A percentile compares a stretch with the other conserved stretches of the same genome.
Conservation (phyloP, 2,329 filamentous ascomycete genomes). For the Colletotrichum australisinense region DNA sequence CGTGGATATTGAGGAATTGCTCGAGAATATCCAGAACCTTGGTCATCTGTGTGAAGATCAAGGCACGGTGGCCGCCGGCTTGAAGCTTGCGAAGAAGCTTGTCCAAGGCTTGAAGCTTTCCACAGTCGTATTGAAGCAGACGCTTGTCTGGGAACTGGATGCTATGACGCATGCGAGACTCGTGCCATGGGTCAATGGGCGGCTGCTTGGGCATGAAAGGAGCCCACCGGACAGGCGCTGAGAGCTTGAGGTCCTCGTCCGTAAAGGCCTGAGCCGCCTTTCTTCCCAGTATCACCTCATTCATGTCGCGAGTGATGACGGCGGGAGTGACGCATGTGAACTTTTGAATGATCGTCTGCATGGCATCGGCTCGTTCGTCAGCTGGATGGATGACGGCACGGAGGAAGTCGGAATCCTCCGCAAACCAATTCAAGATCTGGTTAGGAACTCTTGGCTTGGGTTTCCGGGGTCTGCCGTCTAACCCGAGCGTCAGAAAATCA, state of each 20-base stretch:
- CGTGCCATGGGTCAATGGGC: slow-evolving; percentile 86
- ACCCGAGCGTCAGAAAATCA: slow-evolving; percentile 76
- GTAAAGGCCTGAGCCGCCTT: slow-evolving; percentile 68
- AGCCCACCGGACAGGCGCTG: slow-evolving; percentile 65
- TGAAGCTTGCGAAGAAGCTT: slow-evolving; percentile 88
- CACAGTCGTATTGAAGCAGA: slow-evolving; percentile 97
- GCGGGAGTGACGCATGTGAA: slow-evolving; percentile 94
- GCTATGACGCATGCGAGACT: slow-evolving; percentile 89
- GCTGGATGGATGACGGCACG: slow-evolving; percentile 79
- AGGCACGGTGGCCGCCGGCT: slow-evolving; percentile 87
- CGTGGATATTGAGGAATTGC: slow-evolving; percentile 97
- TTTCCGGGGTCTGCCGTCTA: slow-evolving; percentile 68
- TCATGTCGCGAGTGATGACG: slow-evolving; percentile 84
- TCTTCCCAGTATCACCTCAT: slow-evolving; percentile 73
- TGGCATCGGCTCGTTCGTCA: slow-evolving; percentile 75
- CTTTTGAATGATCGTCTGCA: slow-evolving; percentile 83
- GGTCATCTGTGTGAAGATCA: slow-evolving; percentile 99
- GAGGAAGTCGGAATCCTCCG: slow-evolving; percentile 74
- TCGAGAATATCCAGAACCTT: slow-evolving; percentile 98
- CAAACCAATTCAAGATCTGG: slow-evolving; percentile 79
- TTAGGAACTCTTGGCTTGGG: slow-evolving; percentile 70
- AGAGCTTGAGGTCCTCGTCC: slow-evolving; percentile 67
- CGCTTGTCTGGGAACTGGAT: slow-evolving; percentile 98
- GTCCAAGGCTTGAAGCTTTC: slow-evolving; percentile 92
- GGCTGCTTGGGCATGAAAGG: slow-evolving; percentile 68